Percentiles rank a stretch among this genome's conserved stretches.
Conservation (phyloP, 2,329 filamentous ascomycete species). For the Thielaviopsis populi region DNA sequence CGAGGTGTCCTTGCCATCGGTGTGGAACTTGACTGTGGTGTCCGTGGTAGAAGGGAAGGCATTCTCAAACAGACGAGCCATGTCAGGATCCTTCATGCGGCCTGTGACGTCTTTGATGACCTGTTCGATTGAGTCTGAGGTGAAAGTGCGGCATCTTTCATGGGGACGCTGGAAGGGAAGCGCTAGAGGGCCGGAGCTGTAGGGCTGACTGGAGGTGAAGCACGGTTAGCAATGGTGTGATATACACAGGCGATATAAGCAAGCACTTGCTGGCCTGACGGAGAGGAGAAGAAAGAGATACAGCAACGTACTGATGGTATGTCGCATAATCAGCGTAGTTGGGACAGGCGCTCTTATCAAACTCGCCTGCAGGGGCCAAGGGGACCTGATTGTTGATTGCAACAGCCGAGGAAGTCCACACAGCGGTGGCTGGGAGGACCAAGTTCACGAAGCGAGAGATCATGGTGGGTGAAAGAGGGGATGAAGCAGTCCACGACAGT, state of each 20-base stretch:
- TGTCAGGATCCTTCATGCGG: constrained; percentile 68
- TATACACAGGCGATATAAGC: not conserved
- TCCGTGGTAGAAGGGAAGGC: constrained; percentile 85
- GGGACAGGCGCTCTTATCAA: constrained; percentile 25
- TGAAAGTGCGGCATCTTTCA: constrained; percentile 72
- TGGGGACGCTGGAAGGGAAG: constrained; percentile 80
- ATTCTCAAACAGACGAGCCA: constrained; percentile 88
- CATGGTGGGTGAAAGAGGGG: not conserved
- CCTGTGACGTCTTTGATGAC: constrained; percentile 72
- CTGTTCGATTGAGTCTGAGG: constrained; percentile 70
- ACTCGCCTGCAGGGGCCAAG: constrained; percentile 7
- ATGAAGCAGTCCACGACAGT: not conserved
- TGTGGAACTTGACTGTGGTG: constrained; percentile 80
- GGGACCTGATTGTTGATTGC: not conserved
- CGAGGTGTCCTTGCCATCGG: constrained; percentile 36
- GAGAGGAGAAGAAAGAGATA: not conserved
- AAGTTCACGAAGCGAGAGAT: constrained; percentile 10
- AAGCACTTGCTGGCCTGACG: not conserved
- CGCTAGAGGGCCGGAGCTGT: constrained; percentile 61
- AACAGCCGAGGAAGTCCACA: constrained; percentile 1
- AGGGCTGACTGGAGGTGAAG: constrained; percentile 46
- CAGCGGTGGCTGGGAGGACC: not conserved
- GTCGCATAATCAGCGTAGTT: constrained; percentile 29
- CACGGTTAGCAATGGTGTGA: not conserved
- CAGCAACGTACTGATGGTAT: constrained; percentile 26